A percentile compares a stretch with the other conserved stretches of the same genome.
Conservation (phyloP, 2,329 filamentous ascomycete species). For the Sphaerostilbella broomeana region DNA sequence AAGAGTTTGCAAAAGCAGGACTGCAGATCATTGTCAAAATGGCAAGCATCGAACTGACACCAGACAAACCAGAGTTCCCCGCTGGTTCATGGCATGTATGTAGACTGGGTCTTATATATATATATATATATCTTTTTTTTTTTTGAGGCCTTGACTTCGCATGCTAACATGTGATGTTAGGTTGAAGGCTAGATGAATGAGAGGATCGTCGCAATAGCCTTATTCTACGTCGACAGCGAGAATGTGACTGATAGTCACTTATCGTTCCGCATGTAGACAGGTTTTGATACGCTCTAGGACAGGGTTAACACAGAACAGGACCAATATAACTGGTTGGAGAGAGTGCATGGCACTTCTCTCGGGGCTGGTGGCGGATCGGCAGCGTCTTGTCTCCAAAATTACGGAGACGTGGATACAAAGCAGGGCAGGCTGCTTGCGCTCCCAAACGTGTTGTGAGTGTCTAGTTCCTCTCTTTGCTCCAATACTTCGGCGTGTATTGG, state of each 20-base stretch:
- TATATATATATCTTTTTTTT: background rate
- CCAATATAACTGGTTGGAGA: constrained; percentile 12
- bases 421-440: constrained; percentile 21
- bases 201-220: constrained; percentile 22
- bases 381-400: constrained; percentile 15
- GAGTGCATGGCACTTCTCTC: constrained; percentile 14
- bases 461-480: too few relatives aligned
- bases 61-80: constrained; percentile 41
- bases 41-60: constrained; percentile 46
- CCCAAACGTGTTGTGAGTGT: constrained; percentile 21
- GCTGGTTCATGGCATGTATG: constrained; percentile 41
- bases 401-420: constrained; percentile 18
- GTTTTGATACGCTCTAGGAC: background rate
- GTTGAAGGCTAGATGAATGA: constrained; percentile 24
- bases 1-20: constrained; percentile 25
- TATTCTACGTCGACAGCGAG: constrained; percentile 20
- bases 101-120: too few relatives aligned
- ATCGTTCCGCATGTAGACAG: constrained; percentile 10
- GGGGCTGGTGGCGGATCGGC: background rate
- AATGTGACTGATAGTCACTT: constrained; percentile 10
- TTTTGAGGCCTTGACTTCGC: accelerated
- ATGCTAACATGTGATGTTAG: background rate
- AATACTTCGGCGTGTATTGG: too few relatives aligned
- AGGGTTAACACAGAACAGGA: background rate
- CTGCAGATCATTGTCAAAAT: constrained; percentile 58